Evolutionary conservation across 352 stramenopile species (phyloP).

Genomic region (Globisporangium megalacanthum): DNA sequence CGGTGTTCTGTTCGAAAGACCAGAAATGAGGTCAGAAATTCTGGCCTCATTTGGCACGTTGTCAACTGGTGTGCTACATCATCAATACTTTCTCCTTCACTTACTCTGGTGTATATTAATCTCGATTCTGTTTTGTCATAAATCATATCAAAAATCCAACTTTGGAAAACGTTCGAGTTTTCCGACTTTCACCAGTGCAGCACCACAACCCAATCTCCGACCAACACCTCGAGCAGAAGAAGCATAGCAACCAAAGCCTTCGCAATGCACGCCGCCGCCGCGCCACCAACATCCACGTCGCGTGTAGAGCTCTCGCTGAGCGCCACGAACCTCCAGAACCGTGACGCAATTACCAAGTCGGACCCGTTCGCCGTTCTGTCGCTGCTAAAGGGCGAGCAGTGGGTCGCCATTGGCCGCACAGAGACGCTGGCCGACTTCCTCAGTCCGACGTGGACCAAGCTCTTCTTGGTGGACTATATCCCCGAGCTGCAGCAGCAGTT

Average conservation of each 20-base stretch:
- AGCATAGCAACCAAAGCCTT: not conserved
- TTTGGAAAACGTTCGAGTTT: too few species aligned
- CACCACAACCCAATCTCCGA: too few species aligned
- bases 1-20: too few species aligned
- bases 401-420: conserved; percentile 68
- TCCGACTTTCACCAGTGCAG: too few species aligned
- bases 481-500: conserved; percentile 85
- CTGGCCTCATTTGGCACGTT: too few species aligned
- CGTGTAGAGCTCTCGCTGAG: conserved; percentile 79
- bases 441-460: conserved; percentile 74
- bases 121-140: too few species aligned
- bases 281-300: conserved; percentile 25
- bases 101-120: too few species aligned
- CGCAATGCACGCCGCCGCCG: not conserved
- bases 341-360: conserved; percentile 83
- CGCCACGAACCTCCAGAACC: conserved; percentile 77
- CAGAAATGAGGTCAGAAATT: too few species aligned
- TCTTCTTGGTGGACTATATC: conserved; percentile 78
- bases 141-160: too few species aligned
- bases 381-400: conserved; percentile 42
- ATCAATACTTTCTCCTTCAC: too few species aligned
- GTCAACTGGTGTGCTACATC: too few species aligned
- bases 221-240: too few species aligned
- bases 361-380: conserved; percentile 81
- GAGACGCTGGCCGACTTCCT: conserved; percentile 72